A percentile compares a stretch with the other conserved stretches of the same genome.
Evolutionary conservation across 495 filamentous ascomycete species (phyloP).

Genomic region (Parachaetomium inaequale): DNA sequence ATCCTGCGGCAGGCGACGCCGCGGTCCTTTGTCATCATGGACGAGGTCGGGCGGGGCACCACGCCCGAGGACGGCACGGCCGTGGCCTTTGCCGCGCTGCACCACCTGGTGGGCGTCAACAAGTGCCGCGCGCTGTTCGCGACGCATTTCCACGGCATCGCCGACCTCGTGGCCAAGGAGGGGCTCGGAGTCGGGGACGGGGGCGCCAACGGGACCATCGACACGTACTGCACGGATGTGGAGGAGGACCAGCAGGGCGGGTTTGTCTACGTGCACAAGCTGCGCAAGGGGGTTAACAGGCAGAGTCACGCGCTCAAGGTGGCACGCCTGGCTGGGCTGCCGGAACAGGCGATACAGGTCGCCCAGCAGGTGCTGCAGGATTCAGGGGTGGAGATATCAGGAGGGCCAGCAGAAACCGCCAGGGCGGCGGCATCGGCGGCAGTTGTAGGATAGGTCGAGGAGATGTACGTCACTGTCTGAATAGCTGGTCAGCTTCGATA

Average conservation of each 20-base stretch:
- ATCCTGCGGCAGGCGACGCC: constrained; percentile 65
- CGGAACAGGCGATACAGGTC: constrained; percentile 55
- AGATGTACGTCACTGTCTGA: not conserved
- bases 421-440: not conserved
- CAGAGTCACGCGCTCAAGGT: constrained; percentile 90
- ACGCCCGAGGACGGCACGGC: constrained; percentile 88
- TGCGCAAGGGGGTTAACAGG: constrained; percentile 78
- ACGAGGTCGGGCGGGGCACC: constrained; percentile 92
- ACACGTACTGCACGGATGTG: constrained; percentile 87
- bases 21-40: constrained; percentile 93
- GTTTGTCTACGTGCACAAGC: constrained; percentile 83
- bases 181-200: constrained; percentile 41
- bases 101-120: constrained; percentile 75
- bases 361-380: constrained; percentile 46
- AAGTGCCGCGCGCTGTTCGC: constrained; percentile 81
- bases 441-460: constrained; percentile 1
- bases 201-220: constrained; percentile 53
- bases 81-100: constrained; percentile 80
- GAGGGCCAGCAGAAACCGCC: not conserved
- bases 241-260: constrained; percentile 58
- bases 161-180: constrained; percentile 58
- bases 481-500: constrained; percentile 32
- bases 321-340: constrained; percentile 76
- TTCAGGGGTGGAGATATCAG: constrained; percentile 14
- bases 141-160: constrained; percentile 86